Evolutionary conservation across 768 basidiomycete genomes (phyloP).

Genomic region (Termitomyces bulborhizus): DNA sequence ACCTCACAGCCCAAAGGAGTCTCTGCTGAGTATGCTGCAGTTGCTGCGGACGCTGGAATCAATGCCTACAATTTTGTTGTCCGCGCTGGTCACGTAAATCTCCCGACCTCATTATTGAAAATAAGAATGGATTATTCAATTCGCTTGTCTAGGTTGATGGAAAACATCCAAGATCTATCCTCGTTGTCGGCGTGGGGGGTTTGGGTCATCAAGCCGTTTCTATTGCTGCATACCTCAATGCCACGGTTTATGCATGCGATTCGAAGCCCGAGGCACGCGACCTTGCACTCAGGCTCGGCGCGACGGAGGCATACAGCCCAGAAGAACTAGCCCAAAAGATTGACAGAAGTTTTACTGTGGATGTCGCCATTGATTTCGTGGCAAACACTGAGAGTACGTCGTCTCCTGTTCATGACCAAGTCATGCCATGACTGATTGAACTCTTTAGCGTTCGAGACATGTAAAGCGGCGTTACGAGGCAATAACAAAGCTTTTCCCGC

Average conservation of each 20-base stretch:
- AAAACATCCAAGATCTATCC: background rate
- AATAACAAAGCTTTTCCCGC: constrained; percentile 5
- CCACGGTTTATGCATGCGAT: constrained; percentile 8
- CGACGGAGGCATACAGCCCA: constrained; percentile 4
- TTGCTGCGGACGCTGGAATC: constrained; percentile 7
- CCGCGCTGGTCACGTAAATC: background rate
- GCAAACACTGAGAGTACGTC: constrained; percentile 1
- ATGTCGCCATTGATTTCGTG: constrained; percentile 8
- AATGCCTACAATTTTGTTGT: constrained; percentile 8
- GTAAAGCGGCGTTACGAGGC: background rate
- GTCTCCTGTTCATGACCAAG: too few relatives aligned
- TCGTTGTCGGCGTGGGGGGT: constrained; percentile 5
- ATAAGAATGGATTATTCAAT: background rate
- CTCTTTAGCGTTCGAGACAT: constrained; percentile 2
- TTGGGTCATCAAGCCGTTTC: constrained; percentile 7
- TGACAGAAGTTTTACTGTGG: constrained; percentile 2
- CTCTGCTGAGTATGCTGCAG: constrained; percentile 3
- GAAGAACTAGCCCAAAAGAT: constrained; percentile 3
- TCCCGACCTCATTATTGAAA: too few relatives aligned
- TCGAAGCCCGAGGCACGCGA: constrained; percentile 3
- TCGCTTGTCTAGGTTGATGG: constrained; percentile 2
- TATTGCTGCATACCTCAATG: constrained; percentile 3
- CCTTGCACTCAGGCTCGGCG: constrained; percentile 6
- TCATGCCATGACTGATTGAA: too few relatives aligned
- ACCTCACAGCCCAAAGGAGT: constrained; percentile 4